A percentile compares a stretch with the other conserved stretches of the same genome.
phyloP scores from a whole-genome alignment of 108 stramenopile genomes.

The Discostella stelligeroides region DNA sequence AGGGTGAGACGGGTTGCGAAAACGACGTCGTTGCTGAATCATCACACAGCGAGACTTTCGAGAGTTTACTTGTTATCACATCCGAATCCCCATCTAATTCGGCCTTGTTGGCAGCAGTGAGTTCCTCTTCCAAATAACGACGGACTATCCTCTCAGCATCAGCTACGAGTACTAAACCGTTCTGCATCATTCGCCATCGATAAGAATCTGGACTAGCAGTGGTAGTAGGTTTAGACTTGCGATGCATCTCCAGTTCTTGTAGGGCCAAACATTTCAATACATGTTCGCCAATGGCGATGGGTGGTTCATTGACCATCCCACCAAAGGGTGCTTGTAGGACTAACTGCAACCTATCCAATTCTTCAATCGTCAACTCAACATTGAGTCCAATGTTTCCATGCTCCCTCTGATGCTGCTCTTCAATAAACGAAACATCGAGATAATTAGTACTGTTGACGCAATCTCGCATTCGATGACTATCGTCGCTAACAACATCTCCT shows the following conservation, averaged over 20 bases:
- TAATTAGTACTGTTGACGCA: not conserved
- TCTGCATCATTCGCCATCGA: constrained; percentile 42
- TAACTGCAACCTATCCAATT: constrained; percentile 80
- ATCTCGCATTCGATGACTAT: constrained; percentile 10
- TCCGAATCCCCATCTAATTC: constrained; percentile 61
- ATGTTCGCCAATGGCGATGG: constrained; percentile 78
- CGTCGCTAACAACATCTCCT: constrained; percentile 3
- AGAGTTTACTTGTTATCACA: constrained; percentile 51
- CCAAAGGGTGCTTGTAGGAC: constrained; percentile 79
- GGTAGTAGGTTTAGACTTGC: constrained; percentile 13
- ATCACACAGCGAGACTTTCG: constrained; percentile 63
- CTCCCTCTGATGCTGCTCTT: constrained; percentile 72
- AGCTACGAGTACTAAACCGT: constrained; percentile 68
- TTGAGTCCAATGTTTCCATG: constrained; percentile 75
- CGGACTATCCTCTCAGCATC: constrained; percentile 82
- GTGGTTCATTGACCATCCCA: constrained; percentile 83
- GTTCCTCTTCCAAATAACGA: constrained; percentile 72
- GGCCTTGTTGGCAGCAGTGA: constrained; percentile 56
- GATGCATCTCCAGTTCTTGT: constrained; percentile 40
- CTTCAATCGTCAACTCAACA: constrained; percentile 75
- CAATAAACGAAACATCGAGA: constrained; percentile 36
- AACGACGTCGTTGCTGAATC: constrained; percentile 17
- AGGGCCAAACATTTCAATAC: constrained; percentile 61
- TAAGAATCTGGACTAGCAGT: constrained; percentile 9
- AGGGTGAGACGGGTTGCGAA: constrained; percentile 30